Base-by-base conservation (phyloP, 2,329 filamentous ascomycete genomes). In the Dichotomopilus funicola region DNA sequence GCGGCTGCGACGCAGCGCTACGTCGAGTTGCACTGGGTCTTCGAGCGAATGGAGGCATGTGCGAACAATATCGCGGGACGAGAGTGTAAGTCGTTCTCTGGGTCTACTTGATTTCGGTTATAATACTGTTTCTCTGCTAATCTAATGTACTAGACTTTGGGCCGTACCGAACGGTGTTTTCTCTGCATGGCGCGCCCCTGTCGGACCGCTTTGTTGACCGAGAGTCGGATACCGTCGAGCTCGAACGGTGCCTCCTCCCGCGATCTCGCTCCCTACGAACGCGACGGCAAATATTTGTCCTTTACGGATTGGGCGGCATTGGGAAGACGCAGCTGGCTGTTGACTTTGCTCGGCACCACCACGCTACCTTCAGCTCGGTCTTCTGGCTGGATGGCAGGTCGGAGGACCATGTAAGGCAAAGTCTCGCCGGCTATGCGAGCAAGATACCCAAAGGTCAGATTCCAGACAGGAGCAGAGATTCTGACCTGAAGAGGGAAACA, bases 381-480 rank as follows among this genome's bases (percentile, higher is more conserved):
- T 67, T 71, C 58, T 70, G 66, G 68, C 53, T 71, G 3, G 65
- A 71, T 54, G 64, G 64, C 36, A 57, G 65, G 40, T 63, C 66
- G 13, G 65, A 68, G 56, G 61, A 64, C 54, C 57, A 59, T 53
- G 59, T 68, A 38, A 65, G 56, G 57, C 65, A 64, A 49, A 71
- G 65, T 52, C 58, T 70, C 52, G 51, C 57, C 55, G 43, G 45
- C 43, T 61, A 51, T 61, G 57, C 59, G 42, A 56, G 41, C 9
- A 61, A 59, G 49, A 61, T 64, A 57, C 59, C 63, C 43, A 36
- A 61, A 59, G 59, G 56, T 46, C 61, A 66, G 52, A 57, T 64
- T 52, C 38, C 54, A 12, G 41, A 55, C 10, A 53, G 46, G 34
- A 59, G 55, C 56, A 55, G 56, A 45, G 49, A 53, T 37, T 19